Percentiles rank a stretch among this genome's conserved stretches.
Evolutionary conservation across 2,329 filamentous ascomycete genomes (phyloP).

Genomic region (Colletotrichum scovillei): DNA sequence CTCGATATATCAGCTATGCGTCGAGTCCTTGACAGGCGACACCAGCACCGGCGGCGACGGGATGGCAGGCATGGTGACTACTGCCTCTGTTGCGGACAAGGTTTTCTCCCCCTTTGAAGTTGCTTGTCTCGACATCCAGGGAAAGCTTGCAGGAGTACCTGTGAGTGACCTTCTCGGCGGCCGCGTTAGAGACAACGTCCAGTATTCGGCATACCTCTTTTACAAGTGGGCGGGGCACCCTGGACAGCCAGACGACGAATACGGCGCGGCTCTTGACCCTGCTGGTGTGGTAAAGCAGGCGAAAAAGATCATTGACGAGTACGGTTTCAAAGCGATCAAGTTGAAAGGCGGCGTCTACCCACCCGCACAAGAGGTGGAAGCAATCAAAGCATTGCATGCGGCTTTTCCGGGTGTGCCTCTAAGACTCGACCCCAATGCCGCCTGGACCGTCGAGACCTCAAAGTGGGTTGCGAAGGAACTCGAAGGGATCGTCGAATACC

Average conservation of each 20-base stretch:
- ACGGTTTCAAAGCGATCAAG: constrained; percentile 56
- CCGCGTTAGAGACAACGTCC: constrained; percentile 50
- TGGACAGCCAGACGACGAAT: constrained; percentile 52
- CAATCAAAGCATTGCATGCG: constrained; percentile 49
- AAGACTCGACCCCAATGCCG: constrained; percentile 51
- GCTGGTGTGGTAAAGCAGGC: constrained; percentile 49
- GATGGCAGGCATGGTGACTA: constrained; percentile 61
- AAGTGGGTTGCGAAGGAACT: constrained; percentile 52
- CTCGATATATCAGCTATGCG: constrained; percentile 84
- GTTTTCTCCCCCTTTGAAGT: constrained; percentile 56
- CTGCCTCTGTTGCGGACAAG: constrained; percentile 52
- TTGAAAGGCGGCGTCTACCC: constrained; percentile 55
- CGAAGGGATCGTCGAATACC: constrained; percentile 49
- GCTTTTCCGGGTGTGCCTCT: constrained; percentile 51
- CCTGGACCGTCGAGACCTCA: constrained; percentile 52
- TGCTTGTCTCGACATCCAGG: constrained; percentile 55
- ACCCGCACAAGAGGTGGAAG: constrained; percentile 51
- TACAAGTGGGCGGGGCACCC: constrained; percentile 56
- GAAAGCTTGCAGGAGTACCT: constrained; percentile 51
- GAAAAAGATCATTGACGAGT: constrained; percentile 52
- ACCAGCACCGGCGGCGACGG: constrained; percentile 69
- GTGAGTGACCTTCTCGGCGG: constrained; percentile 53
- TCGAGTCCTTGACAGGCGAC: constrained; percentile 70
- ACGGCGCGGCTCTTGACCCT: constrained; percentile 49
- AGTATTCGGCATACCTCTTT: constrained; percentile 57